Evolutionary conservation across 345 rosid genomes (phyloP).

Genomic region (Hypericum perforatum): DNA sequence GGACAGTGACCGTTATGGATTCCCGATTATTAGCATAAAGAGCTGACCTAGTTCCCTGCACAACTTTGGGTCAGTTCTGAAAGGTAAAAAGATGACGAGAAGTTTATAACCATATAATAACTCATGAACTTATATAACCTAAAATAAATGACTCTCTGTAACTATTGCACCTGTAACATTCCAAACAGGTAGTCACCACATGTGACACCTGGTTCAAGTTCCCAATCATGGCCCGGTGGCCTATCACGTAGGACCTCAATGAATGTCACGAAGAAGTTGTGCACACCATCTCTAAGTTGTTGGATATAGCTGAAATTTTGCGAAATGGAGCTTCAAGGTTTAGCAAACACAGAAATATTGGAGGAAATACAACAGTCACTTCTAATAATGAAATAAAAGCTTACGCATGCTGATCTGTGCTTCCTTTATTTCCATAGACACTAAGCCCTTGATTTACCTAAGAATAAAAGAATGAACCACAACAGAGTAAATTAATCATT

Average conservation of each 20-base stretch:
- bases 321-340: constrained; percentile 8
- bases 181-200: constrained; percentile 98
- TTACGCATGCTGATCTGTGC: constrained; percentile 99
- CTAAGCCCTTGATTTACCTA: constrained; percentile 96
- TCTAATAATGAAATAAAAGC: constrained; percentile 18
- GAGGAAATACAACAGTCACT: not conserved
- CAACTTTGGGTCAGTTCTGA: constrained; percentile 13
- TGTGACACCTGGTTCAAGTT: constrained; percentile 98
- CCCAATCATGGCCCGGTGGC: constrained; percentile 99
- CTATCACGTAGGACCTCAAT: constrained; percentile 93
- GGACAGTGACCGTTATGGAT: constrained; percentile 76
- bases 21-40: constrained; percentile 82
- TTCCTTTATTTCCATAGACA: constrained; percentile 98
- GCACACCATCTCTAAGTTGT: constrained; percentile 96
- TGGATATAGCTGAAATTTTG: constrained; percentile 63
- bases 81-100: not conserved
- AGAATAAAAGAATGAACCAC: not conserved
- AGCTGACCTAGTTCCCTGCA: constrained; percentile 96
- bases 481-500: constrained; percentile 1
- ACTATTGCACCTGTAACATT: constrained; percentile 74
- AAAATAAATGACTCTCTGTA: constrained; percentile 5
- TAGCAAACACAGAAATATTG: not conserved
- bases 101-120: not conserved
- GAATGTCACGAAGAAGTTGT: constrained; percentile 91
- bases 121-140: not conserved